Evolutionary conservation across 164 flowering plant species (phyloP).

Genomic region (Macadamia tetraphylla): DNA sequence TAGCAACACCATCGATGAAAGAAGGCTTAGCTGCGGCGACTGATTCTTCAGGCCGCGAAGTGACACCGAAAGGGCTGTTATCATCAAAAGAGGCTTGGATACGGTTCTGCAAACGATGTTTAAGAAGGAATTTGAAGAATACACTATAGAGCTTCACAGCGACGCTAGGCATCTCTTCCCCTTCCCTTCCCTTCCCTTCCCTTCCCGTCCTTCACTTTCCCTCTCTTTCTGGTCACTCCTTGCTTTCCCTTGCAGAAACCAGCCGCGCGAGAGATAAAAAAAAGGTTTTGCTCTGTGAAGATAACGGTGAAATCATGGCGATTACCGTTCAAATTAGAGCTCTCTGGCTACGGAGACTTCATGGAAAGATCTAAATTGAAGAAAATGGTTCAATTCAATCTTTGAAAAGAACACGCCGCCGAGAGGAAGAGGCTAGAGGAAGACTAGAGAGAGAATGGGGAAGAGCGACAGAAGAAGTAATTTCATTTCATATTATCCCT

Average conservation of each 20-base stretch:
- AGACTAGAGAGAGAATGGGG: too few species aligned
- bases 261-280: background rate
- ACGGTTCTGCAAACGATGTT: conserved; percentile 75
- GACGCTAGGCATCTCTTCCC: conserved; percentile 64
- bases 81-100: conserved; percentile 36
- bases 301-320: too few species aligned
- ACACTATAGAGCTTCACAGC: conserved; percentile 89
- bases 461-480: background rate
- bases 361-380: background rate
- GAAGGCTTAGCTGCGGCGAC: conserved; percentile 65
- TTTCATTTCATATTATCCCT: too few species aligned
- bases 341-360: background rate
- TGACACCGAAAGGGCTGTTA: conserved; percentile 55
- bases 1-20: conserved; percentile 88
- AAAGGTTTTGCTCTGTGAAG: too few species aligned
- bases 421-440: too few species aligned
- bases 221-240: too few species aligned
- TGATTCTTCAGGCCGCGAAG: conserved; percentile 77
- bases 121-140: conserved; percentile 76
- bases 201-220: background rate
- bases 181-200: conserved; percentile 6
- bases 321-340: too few species aligned
- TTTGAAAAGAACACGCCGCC: too few species aligned
- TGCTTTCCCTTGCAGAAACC: background rate
- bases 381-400: background rate